These are phyloP conservation scores for Odontarrhena argentea DNA, from an alignment of 345 rosid genomes.

Conservation along the genomic window DNA sequence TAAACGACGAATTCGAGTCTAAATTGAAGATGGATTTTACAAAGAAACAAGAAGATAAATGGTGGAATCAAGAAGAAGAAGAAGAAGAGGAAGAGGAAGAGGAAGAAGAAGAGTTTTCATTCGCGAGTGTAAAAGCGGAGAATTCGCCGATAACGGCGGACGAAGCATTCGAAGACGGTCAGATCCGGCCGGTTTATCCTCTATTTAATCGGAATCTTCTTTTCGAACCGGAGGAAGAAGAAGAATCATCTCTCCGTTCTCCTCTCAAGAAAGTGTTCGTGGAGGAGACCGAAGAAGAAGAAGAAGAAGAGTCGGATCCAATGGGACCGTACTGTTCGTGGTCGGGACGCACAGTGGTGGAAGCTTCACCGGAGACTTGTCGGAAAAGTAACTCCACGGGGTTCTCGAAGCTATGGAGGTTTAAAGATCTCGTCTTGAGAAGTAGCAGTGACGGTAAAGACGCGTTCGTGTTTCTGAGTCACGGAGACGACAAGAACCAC, in stretches of 20 bases:
- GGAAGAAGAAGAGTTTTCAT: slow-evolving; percentile 53
- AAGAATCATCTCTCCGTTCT: slow-evolving; percentile 27
- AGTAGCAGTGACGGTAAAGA: slow-evolving; percentile 61
- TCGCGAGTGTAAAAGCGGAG: slow-evolving; percentile 41
- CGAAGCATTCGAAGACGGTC: slow-evolving; percentile 53
- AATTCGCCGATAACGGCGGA: slow-evolving; percentile 56
- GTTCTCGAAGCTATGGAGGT: slow-evolving; percentile 66
- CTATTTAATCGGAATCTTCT: slow-evolving; percentile 44
- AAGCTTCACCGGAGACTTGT: slow-evolving; percentile 43
- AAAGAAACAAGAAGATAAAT: slow-evolving; percentile 9
- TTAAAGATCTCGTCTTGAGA: slow-evolving; percentile 54
- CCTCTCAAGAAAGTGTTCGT: slow-evolving; percentile 61
- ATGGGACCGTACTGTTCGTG: slow-evolving; percentile 54
- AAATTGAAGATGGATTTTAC: slow-evolving; percentile 14
- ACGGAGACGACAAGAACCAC: slow-evolving; percentile 7
- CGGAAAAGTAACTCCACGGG: slow-evolving; percentile 67
- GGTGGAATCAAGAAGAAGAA: slow-evolving; percentile 25
- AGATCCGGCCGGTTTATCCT: slow-evolving; percentile 57
- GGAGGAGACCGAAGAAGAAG: slow-evolving; percentile 26
- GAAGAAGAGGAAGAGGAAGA: slow-evolving; percentile 31
- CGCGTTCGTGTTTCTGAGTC: slow-evolving; percentile 48
- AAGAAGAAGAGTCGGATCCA: slow-evolving; percentile 48
- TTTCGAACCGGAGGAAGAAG: neutral
- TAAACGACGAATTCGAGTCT: slow-evolving; percentile 31
- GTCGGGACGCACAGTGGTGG: slow-evolving; percentile 36